Conservation (phyloP, 139 green algal species). For the Coccomyxa sp. region DNA sequence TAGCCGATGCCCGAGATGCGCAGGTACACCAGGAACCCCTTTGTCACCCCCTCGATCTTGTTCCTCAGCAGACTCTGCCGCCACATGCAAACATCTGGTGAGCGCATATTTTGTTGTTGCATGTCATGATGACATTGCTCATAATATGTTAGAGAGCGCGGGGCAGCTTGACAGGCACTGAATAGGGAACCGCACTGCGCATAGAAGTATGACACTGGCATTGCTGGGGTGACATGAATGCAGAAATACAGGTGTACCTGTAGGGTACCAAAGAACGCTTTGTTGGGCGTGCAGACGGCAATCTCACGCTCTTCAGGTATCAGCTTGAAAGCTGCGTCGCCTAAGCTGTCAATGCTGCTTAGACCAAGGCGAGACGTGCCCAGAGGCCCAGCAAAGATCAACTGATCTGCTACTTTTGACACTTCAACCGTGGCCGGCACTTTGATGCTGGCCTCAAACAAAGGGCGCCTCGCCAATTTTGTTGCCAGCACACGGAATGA, state of each 20-base stretch:
- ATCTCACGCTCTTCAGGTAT: not conserved
- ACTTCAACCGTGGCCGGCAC: not conserved
- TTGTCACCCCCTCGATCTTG: slow-evolving; percentile 13
- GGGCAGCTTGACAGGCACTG: not conserved
- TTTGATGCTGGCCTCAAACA: not conserved
- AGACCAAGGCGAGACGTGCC: not conserved
- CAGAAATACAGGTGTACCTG: not conserved
- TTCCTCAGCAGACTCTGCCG: slow-evolving; percentile 1
- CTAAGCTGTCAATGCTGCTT: slow-evolving; percentile 1
- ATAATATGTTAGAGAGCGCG: not conserved
- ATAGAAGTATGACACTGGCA: not conserved
- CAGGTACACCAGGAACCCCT: slow-evolving; percentile 6
- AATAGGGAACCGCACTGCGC: not conserved
- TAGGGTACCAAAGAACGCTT: slow-evolving; percentile 10
- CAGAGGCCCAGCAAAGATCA: slow-evolving; percentile 5
- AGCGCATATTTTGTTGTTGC: too few species aligned
- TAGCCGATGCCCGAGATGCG: slow-evolving; percentile 12
- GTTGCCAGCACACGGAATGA: not conserved
- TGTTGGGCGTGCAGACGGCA: not conserved
- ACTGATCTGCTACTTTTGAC: not conserved
- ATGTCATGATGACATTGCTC: not conserved
- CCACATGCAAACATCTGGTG: too few species aligned
- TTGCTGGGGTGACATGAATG: not conserved
- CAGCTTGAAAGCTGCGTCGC: not conserved
- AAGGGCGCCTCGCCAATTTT: not conserved